Evolutionary conservation across 208 protist species (phyloP).

Genomic region (Leishmania lainsoni): DNA sequence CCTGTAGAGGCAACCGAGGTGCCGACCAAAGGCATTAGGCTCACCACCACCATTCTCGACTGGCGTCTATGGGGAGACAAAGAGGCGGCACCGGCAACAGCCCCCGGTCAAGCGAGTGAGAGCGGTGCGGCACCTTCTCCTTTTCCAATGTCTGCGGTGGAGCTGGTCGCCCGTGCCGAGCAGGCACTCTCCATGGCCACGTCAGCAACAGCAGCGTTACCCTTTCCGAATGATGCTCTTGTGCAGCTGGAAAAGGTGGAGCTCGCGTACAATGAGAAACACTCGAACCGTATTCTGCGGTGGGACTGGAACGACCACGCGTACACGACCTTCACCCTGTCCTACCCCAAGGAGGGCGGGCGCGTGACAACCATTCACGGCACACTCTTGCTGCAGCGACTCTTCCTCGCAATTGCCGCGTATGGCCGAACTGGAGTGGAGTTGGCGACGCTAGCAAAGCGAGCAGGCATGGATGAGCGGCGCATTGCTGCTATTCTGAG

Average conservation of each 20-base stretch:
- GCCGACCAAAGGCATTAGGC: constrained; percentile 12
- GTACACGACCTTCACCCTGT: constrained; percentile 32
- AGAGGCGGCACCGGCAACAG: background rate
- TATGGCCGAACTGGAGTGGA: constrained; percentile 30
- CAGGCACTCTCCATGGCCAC: constrained; percentile 1
- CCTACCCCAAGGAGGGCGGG: constrained; percentile 35
- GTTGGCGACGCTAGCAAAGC: constrained; percentile 30
- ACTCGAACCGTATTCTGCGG: constrained; percentile 21
- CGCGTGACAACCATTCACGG: constrained; percentile 36
- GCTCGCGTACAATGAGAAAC: constrained; percentile 17
- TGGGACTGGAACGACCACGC: constrained; percentile 35
- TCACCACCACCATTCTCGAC: constrained; percentile 32
- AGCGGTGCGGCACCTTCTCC: background rate
- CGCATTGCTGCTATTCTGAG: constrained; percentile 12
- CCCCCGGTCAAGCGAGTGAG: background rate
- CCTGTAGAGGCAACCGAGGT: background rate
- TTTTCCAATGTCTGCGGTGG: constrained; percentile 9
- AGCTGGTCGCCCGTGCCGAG: constrained; percentile 5
- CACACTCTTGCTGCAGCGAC: constrained; percentile 37
- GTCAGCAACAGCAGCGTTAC: constrained; percentile 18
- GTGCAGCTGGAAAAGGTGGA: constrained; percentile 24
- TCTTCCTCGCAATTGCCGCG: constrained; percentile 42
- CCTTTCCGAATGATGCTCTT: constrained; percentile 34
- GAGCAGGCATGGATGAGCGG: constrained; percentile 18
- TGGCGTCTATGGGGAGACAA: constrained; percentile 36